A percentile compares a stretch with the other conserved stretches of the same genome.
phyloP scores from a whole-genome alignment of 495 filamentous ascomycete species.

The Pseudomonodictys pantanalensis region DNA sequence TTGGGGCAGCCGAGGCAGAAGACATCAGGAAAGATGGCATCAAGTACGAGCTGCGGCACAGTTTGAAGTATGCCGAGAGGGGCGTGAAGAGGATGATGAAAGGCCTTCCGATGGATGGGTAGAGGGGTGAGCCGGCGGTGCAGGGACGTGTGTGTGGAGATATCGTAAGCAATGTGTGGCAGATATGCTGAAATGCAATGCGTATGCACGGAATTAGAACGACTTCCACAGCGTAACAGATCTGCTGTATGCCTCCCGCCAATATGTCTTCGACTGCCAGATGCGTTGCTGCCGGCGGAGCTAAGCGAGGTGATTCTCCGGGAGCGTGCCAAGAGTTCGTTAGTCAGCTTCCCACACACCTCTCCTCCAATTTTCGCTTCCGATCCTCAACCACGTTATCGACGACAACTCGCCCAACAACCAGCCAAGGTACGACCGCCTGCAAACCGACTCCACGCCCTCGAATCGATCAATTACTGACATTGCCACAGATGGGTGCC shows the following conservation, averaged over 20 bases:
- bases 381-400: conserved; percentile 45
- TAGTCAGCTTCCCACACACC: conserved; percentile 23
- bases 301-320: too few species aligned
- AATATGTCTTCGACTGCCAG: too few species aligned
- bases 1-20: conserved; percentile 31
- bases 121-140: background rate
- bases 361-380: conserved; percentile 38
- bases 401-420: conserved; percentile 49
- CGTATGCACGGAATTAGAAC: too few species aligned
- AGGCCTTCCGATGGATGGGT: conserved; percentile 21
- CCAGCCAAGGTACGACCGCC: conserved; percentile 34
- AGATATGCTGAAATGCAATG: too few species aligned
- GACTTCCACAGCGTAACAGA: too few species aligned
- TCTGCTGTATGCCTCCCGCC: too few species aligned
- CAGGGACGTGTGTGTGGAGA: too few species aligned
- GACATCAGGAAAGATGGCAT: background rate
- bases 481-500: conserved; percentile 41
- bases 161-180: too few species aligned
- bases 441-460: background rate
- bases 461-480: conserved; percentile 26
- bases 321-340: conserved; percentile 11
- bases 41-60: conserved; percentile 17
- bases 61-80: conserved; percentile 40
- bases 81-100: conserved; percentile 40
- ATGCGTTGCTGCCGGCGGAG: too few species aligned